Evolutionary conservation across 2,329 filamentous ascomycete species (phyloP).

Genomic region (Colletotrichum endophyticum): DNA sequence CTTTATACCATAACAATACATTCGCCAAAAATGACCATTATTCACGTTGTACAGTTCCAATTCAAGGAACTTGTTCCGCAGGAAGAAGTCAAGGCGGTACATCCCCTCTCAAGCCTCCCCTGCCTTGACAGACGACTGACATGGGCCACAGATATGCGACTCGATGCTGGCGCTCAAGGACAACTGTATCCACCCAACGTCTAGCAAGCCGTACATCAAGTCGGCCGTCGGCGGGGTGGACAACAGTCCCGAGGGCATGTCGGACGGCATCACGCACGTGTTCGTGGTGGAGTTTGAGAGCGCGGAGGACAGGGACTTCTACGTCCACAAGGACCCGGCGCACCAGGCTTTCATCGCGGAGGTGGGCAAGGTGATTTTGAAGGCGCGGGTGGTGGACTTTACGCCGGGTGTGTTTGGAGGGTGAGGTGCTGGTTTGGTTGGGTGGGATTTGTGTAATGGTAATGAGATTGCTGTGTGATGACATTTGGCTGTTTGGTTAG

Average conservation of each 20-base stretch:
- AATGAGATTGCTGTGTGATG: not conserved
- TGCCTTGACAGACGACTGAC: not conserved
- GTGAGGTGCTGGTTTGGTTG: not conserved
- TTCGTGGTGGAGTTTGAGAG: slow-evolving; percentile 73
- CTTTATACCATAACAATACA: too few species aligned
- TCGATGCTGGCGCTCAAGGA: slow-evolving; percentile 55
- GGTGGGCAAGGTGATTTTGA: slow-evolving; percentile 51
- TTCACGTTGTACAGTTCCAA: slow-evolving; percentile 73
- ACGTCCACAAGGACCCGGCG: slow-evolving; percentile 66
- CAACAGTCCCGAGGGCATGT: slow-evolving; percentile 64
- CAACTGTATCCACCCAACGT: slow-evolving; percentile 65
- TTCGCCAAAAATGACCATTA: slow-evolving; percentile 58
- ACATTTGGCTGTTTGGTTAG: not conserved
- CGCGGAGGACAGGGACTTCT: slow-evolving; percentile 70
- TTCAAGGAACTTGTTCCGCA: slow-evolving; percentile 59
- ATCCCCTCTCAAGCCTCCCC: slow-evolving; percentile 21
- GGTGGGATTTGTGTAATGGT: not conserved
- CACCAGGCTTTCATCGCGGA: slow-evolving; percentile 65
- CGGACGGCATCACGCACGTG: slow-evolving; percentile 69
- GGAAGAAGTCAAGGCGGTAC: slow-evolving; percentile 61
- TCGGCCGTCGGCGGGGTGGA: slow-evolving; percentile 64
- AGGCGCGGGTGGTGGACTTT: slow-evolving; percentile 67
- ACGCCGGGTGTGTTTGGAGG: slow-evolving; percentile 44
- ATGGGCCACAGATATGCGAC: slow-evolving; percentile 32
- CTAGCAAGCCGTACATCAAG: slow-evolving; percentile 64